Evolutionary conservation across 169 alveolate genomes (phyloP).

Genomic region (Perkinsus marinus): DNA sequence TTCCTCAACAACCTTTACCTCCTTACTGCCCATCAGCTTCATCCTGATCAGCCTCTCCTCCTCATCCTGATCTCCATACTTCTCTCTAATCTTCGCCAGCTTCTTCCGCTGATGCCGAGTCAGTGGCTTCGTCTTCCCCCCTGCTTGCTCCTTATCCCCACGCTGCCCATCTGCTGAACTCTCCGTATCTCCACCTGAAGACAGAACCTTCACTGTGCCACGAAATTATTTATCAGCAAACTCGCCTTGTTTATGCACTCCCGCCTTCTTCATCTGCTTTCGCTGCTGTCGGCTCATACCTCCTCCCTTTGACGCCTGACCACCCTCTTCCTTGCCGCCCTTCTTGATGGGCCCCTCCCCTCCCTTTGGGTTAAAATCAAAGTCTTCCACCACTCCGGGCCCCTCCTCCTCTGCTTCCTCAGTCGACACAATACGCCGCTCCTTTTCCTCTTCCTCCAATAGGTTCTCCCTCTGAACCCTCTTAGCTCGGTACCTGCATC

Average conservation of each 20-base stretch:
- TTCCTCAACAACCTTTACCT: conserved; percentile 26
- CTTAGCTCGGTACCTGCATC: not conserved
- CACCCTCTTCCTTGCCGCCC: not conserved
- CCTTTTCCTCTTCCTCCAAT: conserved; percentile 9
- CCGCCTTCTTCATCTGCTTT: not conserved
- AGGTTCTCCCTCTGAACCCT: not conserved
- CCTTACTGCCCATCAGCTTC: conserved; percentile 54
- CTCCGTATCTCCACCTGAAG: not conserved
- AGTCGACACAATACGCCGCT: not conserved
- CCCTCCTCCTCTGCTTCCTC: not conserved
- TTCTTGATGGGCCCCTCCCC: not conserved
- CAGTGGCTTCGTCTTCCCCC: conserved; percentile 6
- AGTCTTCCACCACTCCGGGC: not conserved
- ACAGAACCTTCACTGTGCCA: not conserved
- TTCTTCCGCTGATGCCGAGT: conserved; percentile 51
- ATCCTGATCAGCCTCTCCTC: conserved; percentile 53
- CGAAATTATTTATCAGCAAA: not conserved
- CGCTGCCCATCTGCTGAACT: not conserved
- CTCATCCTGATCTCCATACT: conserved; percentile 60
- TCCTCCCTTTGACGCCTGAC: not conserved
- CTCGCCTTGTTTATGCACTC: not conserved
- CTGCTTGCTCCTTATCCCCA: not conserved
- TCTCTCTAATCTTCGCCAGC: conserved; percentile 45
- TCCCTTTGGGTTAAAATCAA: not conserved
- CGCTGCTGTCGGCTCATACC: not conserved